These are phyloP conservation scores for Sarcodon sp. DNA, from an alignment of 768 basidiomycete species.

Conservation along the genomic window DNA sequence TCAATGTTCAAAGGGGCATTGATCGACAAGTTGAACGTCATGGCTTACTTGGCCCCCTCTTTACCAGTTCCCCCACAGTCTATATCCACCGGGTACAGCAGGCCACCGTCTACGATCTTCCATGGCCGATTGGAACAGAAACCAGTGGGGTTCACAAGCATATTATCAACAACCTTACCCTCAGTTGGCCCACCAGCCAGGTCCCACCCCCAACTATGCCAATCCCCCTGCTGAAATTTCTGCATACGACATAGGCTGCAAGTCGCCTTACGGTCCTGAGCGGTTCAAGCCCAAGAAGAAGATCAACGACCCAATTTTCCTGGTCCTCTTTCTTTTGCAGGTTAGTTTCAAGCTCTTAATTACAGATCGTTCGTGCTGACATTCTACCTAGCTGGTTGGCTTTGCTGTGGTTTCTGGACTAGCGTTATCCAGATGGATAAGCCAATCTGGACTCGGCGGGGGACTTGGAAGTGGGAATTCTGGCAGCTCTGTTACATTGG, in stretches of 20 bases:
- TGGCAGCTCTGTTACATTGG: conserved; percentile 50
- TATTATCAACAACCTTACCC: conserved; percentile 1
- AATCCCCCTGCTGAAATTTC: conserved; percentile 10
- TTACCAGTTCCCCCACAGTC: no score
- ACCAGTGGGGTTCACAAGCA: conserved; percentile 2
- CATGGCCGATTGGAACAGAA: not conserved
- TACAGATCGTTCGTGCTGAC: not conserved
- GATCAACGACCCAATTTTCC: conserved; percentile 61
- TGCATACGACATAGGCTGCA: conserved; percentile 13
- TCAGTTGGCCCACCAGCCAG: conserved; percentile 8
- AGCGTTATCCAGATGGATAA: conserved; percentile 47
- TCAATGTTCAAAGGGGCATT: no score
- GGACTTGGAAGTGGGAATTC: conserved; percentile 42
- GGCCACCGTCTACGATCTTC: conserved; percentile 1
- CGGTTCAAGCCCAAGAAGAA: conserved; percentile 56
- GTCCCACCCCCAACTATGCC: conserved; percentile 13
- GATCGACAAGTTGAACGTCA: no score
- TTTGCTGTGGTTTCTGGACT: conserved; percentile 59
- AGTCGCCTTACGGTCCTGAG: conserved; percentile 46
- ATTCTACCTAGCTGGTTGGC: conserved; percentile 38
- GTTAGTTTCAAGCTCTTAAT: conserved; percentile 23
- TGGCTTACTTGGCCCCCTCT: no score
- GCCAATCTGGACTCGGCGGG: conserved; percentile 56
- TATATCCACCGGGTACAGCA: no score
- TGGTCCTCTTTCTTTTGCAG: conserved; percentile 61